phyloP scores from a whole-genome alignment of 2,329 filamentous ascomycete species.

The Peltaster fructicola region DNA sequence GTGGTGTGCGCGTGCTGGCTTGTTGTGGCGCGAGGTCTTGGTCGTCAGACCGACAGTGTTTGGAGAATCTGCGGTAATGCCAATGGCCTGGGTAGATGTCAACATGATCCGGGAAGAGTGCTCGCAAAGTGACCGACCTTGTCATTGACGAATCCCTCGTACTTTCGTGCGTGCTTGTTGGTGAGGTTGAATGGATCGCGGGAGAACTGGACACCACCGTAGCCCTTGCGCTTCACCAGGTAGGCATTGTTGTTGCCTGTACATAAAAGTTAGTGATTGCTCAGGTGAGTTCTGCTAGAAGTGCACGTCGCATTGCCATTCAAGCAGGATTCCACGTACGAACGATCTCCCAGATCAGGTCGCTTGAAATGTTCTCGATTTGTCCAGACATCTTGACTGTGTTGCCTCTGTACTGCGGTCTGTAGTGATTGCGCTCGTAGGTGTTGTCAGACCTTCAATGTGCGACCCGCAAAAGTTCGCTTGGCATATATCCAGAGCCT shows the following conservation, averaged over 20 bases:
- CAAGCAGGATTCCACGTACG: conserved; percentile 55
- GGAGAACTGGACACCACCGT: conserved; percentile 76
- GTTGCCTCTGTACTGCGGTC: too few relatives aligned
- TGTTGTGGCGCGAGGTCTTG: conserved; percentile 57
- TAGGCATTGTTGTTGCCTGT: conserved; percentile 74
- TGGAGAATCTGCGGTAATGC: conserved; percentile 53
- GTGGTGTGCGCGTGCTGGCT: conserved; percentile 51
- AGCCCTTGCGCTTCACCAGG: conserved; percentile 74
- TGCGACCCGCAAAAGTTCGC: too few relatives aligned
- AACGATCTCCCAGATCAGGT: conserved; percentile 88
- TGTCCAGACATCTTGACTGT: conserved; percentile 38
- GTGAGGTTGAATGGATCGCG: conserved; percentile 83
- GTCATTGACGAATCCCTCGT: conserved; percentile 83
- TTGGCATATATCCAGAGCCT: too few relatives aligned
- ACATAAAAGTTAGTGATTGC: conserved; percentile 2
- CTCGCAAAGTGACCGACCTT: conserved; percentile 44
- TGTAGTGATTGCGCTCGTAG: too few relatives aligned
- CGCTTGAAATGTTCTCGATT: conserved; percentile 55
- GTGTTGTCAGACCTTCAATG: too few relatives aligned
- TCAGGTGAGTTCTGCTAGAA: too few relatives aligned
- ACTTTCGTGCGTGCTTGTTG: conserved; percentile 86
- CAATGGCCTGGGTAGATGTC: conserved; percentile 47
- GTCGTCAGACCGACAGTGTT: conserved; percentile 63
- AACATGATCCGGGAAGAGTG: conserved; percentile 4
- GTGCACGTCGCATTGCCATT: conserved; percentile 1